These are phyloP conservation scores for Cutaneotrichosporon sp. DNA, from an alignment of 1,284 basidiomycete genomes.

Conservation along the genomic window DNA sequence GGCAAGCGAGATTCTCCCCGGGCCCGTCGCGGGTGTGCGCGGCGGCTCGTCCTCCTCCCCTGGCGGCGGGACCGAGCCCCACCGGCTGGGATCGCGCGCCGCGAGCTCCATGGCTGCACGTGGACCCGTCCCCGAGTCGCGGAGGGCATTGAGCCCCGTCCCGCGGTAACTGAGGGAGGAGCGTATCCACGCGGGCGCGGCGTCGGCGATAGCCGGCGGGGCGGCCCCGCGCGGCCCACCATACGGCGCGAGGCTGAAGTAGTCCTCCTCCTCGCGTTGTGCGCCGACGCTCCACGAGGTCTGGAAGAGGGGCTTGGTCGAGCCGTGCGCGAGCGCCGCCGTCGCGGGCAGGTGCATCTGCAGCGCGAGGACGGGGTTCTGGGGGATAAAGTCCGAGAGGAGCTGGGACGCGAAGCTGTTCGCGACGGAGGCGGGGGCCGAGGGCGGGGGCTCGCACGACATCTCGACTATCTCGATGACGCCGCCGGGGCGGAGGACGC, in stretches of 20 bases:
- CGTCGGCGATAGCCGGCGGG: slow-evolving; percentile 35
- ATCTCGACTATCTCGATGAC: slow-evolving; percentile 53
- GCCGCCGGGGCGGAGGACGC: slow-evolving; percentile 49
- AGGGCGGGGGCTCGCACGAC: slow-evolving; percentile 36
- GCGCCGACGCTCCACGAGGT: slow-evolving; percentile 4
- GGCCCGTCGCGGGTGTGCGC: not conserved
- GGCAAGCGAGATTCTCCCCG: slow-evolving; percentile 14
- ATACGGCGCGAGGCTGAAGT: not conserved
- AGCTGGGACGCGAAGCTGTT: slow-evolving; percentile 43
- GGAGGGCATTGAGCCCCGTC: slow-evolving; percentile 22
- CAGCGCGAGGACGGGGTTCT: slow-evolving; percentile 37
- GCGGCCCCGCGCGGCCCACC: slow-evolving; percentile 1
- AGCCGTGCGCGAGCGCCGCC: slow-evolving; percentile 5
- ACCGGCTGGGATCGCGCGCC: slow-evolving; percentile 4
- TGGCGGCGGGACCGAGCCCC: slow-evolving; percentile 8
- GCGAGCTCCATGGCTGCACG: slow-evolving; percentile 10
- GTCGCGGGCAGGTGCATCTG: slow-evolving; percentile 37
- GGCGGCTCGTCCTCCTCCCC: slow-evolving; percentile 4
- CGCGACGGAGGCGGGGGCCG: slow-evolving; percentile 27
- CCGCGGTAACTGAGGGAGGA: slow-evolving; percentile 42
- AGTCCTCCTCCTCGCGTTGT: not conserved
- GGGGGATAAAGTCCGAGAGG: slow-evolving; percentile 39
- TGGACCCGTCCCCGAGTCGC: slow-evolving; percentile 6
- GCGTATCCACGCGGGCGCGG: slow-evolving; percentile 34
- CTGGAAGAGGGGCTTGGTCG: slow-evolving; percentile 16